Evolutionary conservation across 495 filamentous ascomycete species (phyloP).

Genomic region (Filosporella fistucella): DNA sequence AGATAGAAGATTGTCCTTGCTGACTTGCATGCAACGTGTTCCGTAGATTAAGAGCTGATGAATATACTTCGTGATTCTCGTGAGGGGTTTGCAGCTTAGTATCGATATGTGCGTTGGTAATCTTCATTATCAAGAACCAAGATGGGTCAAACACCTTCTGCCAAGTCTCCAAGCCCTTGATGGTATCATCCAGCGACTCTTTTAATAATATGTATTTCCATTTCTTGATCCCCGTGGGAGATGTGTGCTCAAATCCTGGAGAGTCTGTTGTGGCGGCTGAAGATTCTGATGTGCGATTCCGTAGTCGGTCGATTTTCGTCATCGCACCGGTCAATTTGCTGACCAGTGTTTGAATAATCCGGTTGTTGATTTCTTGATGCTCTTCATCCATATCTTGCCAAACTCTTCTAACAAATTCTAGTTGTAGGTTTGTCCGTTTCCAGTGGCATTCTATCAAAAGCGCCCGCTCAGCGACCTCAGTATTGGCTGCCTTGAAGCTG

Average conservation of each 20-base stretch:
- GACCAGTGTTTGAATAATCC: no score
- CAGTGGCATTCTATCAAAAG: neutral
- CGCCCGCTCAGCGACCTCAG: slow-evolving; percentile 5
- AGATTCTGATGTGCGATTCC: slow-evolving; percentile 6
- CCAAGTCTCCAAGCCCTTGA: slow-evolving; percentile 35
- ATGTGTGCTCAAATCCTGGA: neutral
- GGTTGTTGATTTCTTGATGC: no score
- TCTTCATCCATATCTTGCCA: neutral
- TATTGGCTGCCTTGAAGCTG: slow-evolving; percentile 10
- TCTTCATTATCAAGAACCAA: slow-evolving; percentile 37
- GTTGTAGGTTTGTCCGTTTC: neutral
- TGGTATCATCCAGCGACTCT: neutral
- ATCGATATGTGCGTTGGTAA: slow-evolving; percentile 27
- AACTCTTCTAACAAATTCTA: neutral
- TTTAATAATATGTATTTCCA: neutral
- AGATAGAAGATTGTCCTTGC: slow-evolving; percentile 2
- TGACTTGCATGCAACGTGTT: slow-evolving; percentile 1
- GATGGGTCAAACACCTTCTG: slow-evolving; percentile 29
- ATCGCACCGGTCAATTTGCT: no score
- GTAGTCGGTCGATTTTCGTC: slow-evolving; percentile 10
- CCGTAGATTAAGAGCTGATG: neutral
- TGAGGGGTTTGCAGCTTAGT: slow-evolving; percentile 9
- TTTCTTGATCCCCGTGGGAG: slow-evolving; percentile 2
- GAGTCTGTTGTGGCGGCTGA: slow-evolving; percentile 3
- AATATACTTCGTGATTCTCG: neutral